phyloP scores from a whole-genome alignment of 768 basidiomycete genomes.

The Paxillus involutus region DNA sequence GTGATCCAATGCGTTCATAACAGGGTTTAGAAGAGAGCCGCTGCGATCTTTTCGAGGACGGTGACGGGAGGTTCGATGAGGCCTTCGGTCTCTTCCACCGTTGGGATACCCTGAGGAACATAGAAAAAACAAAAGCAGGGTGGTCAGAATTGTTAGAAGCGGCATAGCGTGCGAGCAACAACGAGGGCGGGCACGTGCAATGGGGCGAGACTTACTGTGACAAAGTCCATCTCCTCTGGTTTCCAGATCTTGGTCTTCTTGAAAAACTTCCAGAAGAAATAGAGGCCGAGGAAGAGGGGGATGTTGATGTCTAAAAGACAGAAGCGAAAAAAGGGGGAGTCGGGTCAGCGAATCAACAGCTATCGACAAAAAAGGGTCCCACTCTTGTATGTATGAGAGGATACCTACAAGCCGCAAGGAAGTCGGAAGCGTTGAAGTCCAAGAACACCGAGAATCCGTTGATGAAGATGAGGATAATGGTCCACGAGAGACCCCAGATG shows the following conservation, averaged over 20 bases:
- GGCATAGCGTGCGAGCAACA: background rate
- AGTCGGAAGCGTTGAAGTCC: slow-evolving; percentile 52
- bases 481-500: slow-evolving; percentile 69
- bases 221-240: slow-evolving; percentile 67
- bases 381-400: too few species aligned
- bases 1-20: too few species aligned
- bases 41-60: slow-evolving; percentile 50
- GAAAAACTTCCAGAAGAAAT: slow-evolving; percentile 20
- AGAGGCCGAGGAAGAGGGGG: slow-evolving; percentile 18
- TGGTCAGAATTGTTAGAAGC: too few species aligned
- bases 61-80: slow-evolving; percentile 52
- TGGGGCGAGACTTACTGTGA: slow-evolving; percentile 44
- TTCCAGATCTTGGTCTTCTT: slow-evolving; percentile 42
- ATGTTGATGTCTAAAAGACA: slow-evolving; percentile 33
- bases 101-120: slow-evolving; percentile 55
- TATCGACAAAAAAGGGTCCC: background rate
- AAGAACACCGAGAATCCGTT: slow-evolving; percentile 62
- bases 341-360: background rate
- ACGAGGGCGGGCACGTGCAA: too few species aligned
- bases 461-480: slow-evolving; percentile 55
- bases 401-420: slow-evolving; percentile 46
- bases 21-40: slow-evolving; percentile 45
- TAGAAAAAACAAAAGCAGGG: too few species aligned
- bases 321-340: background rate
- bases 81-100: slow-evolving; percentile 63